Base-by-base conservation (phyloP, 257 asterid species). In the Solanum dulcamara region DNA sequence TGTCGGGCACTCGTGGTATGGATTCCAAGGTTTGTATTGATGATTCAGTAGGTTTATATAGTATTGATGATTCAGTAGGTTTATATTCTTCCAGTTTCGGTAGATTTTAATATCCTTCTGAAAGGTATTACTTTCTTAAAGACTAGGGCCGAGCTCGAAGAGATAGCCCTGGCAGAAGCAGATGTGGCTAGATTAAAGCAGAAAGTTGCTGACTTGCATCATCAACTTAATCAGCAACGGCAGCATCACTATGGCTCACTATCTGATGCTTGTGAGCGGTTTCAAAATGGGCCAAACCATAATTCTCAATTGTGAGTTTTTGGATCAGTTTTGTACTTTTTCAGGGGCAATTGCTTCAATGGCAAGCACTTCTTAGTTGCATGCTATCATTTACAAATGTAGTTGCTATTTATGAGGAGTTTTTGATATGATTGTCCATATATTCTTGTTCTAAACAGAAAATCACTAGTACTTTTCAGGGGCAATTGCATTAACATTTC, bases 71-170 rank as follows among this genome's bases (percentile, higher is more conserved):
- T 83, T 80, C 44, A 13, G 50, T 67, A 68, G 72, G 67, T 85
- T 70, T 46, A 30, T 62, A 22, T 11, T 53, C 32, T 28, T 46
- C 70, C 1, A 8, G 28, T 62, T 15, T 20, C 14, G 3, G 38
- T 46, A 40, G 84, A 48, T 48, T 48, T 48, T 30, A 38, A 30
- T 79, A 38, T 32, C 15, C 48, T 17, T 35, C 30, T 13, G 40
- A 44, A 62, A 80, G 38, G 81, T 42, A 28, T 26, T 81, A 48
- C 79, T 85, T 83, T 50, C 84, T 88, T 86, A 87, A 83, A 96
- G 99, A 96, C 97, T 12, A 96, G 97, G 91, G 97, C 97, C 26
- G 99, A 96, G 90, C 98, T 96, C 55, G 98, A 96, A 91, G 99
- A 96, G 90, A 96, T 96, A 87, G 98, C 99, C 88, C 98, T 96